These are phyloP conservation scores for Fusarium chuoi DNA, from an alignment of 2,329 filamentous ascomycete species.

Conservation along the genomic window DNA sequence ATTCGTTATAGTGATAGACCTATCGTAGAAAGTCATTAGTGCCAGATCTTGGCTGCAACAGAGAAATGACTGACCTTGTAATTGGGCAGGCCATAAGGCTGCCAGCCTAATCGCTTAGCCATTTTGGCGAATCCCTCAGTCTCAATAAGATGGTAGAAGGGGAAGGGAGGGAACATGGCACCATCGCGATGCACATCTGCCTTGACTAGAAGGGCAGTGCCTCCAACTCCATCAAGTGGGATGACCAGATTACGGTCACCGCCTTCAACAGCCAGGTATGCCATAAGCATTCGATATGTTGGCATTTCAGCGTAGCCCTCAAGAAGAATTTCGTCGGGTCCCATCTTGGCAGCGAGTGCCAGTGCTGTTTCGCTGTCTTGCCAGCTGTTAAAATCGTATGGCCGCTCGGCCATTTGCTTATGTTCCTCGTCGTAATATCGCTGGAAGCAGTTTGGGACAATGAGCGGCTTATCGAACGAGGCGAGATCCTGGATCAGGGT, in stretches of 20 bases:
- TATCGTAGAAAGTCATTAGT: conserved; percentile 50
- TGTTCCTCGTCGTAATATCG: conserved; percentile 77
- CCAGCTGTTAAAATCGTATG: conserved; percentile 99
- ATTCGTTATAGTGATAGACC: conserved; percentile 94
- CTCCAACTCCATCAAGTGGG: conserved; percentile 90
- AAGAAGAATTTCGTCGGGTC: conserved; percentile 88
- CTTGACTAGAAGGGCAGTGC: conserved; percentile 91
- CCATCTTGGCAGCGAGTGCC: conserved; percentile 81
- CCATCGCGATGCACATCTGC: conserved; percentile 97
- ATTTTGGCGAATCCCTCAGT: conserved; percentile 99
- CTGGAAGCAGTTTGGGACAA: conserved; percentile 97
- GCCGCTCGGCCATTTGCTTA: conserved; percentile 77
- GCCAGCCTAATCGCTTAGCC: conserved; percentile 88
- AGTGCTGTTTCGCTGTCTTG: conserved; percentile 85
- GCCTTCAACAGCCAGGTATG: conserved; percentile 73
- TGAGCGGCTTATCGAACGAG: conserved; percentile 85
- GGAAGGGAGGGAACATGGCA: conserved; percentile 97
- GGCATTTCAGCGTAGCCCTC: conserved; percentile 95
- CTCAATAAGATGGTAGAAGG: conserved; percentile 97
- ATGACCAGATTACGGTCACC: conserved; percentile 72
- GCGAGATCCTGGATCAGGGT: conserved; percentile 93
- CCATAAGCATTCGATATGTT: conserved; percentile 93
- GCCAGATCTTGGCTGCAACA: not conserved
- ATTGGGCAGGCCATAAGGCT: conserved; percentile 89
- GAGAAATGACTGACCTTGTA: conserved; percentile 79